Percentiles rank a stretch among this genome's conserved stretches.
Conservation (phyloP, 2,329 filamentous ascomycete genomes). For the Nakataea oryzae region DNA sequence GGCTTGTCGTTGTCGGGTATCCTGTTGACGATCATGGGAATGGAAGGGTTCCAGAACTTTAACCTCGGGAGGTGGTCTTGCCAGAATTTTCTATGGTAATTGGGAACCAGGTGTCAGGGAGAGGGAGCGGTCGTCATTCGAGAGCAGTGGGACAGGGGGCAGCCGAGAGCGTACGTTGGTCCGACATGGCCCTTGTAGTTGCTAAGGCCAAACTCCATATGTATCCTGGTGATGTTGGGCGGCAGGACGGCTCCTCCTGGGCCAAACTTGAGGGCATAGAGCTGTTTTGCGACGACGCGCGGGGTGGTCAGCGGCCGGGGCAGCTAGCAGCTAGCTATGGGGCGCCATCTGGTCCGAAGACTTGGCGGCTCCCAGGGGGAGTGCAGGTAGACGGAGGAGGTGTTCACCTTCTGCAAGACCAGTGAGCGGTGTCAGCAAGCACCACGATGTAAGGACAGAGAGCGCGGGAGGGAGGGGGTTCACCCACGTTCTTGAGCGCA, state of each 20-base stretch:
- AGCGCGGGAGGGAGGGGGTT: constrained; percentile 1
- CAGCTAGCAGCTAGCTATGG: too few species aligned
- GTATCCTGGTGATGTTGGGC: constrained; percentile 62
- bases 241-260: constrained; percentile 77
- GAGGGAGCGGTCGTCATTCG: background rate
- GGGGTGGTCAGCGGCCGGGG: background rate
- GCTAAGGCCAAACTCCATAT: constrained; percentile 58
- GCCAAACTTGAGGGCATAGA: constrained; percentile 67
- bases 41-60: constrained; percentile 85
- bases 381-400: constrained; percentile 1
- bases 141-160: background rate
- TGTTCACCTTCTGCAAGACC: background rate
- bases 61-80: constrained; percentile 68
- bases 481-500: constrained; percentile 59
- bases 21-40: constrained; percentile 75
- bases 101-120: background rate
- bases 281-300: constrained; percentile 40
- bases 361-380: too few species aligned
- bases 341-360: too few species aligned
- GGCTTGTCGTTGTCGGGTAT: constrained; percentile 43
- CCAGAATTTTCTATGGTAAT: constrained; percentile 70
- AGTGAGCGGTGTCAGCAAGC: constrained; percentile 3
- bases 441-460: background rate
- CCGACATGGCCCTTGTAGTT: constrained; percentile 61
- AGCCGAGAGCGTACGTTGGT: constrained; percentile 45